A percentile compares a stretch with the other conserved stretches of the same genome.
These are phyloP conservation scores for Oxalis stricta DNA, from an alignment of 441 rosid genomes.

Conservation along the genomic window DNA sequence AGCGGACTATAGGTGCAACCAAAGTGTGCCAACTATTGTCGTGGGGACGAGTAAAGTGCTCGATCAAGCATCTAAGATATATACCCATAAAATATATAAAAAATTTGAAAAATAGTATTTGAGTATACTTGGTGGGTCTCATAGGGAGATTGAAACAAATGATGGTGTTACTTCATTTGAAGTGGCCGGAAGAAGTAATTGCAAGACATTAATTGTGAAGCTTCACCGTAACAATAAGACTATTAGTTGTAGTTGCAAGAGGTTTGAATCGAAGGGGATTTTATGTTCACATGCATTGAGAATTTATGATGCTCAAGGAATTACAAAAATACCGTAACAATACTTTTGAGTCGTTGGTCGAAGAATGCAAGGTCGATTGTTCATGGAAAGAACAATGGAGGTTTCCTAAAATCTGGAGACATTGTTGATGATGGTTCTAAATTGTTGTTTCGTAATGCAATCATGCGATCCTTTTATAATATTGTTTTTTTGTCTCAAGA, in stretches of 20 bases:
- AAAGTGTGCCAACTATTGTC: background rate
- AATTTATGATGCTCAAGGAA: too few relatives aligned
- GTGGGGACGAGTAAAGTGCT: background rate
- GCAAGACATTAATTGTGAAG: background rate
- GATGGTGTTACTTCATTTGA: background rate
- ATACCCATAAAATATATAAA: background rate
- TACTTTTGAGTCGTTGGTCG: too few relatives aligned
- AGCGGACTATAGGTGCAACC: background rate
- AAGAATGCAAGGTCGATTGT: too few relatives aligned
- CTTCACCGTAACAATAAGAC: background rate
- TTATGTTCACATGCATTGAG: constrained; percentile 5
- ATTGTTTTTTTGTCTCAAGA: too few relatives aligned
- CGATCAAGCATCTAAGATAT: background rate
- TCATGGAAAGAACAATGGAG: too few relatives aligned
- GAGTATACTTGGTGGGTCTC: background rate
- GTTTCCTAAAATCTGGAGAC: too few relatives aligned
- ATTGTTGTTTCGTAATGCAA: too few relatives aligned
- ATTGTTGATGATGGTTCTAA: too few relatives aligned
- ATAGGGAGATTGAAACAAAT: background rate
- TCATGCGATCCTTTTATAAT: too few relatives aligned
- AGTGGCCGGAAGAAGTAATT: background rate
- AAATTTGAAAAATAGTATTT: background rate
- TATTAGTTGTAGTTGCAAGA: constrained; percentile 1
- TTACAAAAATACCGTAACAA: too few relatives aligned
- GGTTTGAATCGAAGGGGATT: constrained; percentile 2